Evolutionary conservation across 2,329 filamentous ascomycete species (phyloP).

Genomic region (Scedosporium minutisporum): DNA sequence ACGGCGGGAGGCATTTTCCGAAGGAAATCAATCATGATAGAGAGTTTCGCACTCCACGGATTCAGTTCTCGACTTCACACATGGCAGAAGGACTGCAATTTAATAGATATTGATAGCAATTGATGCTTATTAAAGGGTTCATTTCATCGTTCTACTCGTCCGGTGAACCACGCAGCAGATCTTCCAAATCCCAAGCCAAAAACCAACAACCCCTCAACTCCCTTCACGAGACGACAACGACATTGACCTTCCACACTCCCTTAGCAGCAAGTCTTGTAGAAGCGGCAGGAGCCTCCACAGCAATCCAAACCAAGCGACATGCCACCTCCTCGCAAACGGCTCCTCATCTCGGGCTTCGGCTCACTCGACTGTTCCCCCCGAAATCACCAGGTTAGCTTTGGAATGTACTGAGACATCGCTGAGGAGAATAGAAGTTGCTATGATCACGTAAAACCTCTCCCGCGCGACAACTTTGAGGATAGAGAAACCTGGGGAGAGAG

Average conservation of each 20-base stretch:
- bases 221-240: neutral
- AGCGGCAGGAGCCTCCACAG: constrained; percentile 18
- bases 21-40: no score
- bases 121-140: no score
- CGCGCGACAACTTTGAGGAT: neutral
- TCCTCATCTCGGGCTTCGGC: constrained; percentile 14
- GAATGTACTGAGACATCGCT: no score
- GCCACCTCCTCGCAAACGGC: constrained; percentile 17
- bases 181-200: no score
- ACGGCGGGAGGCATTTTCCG: no score
- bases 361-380: constrained; percentile 11
- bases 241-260: neutral
- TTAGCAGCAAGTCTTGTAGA: constrained; percentile 21
- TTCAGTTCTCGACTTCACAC: no score
- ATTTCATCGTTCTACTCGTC: no score
- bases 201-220: neutral
- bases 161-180: no score
- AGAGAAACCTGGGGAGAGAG: neutral
- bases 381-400: no score
- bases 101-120: no score
- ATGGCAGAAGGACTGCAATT: no score
- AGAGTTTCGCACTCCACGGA: no score
- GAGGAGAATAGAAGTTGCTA: neutral
- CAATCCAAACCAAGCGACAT: constrained; percentile 18
- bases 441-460: neutral